Percentiles rank a stretch among this genome's conserved stretches.
These are phyloP conservation scores for Lophium mytilinum DNA, from an alignment of 495 filamentous ascomycete genomes.

Conservation along the genomic window DNA sequence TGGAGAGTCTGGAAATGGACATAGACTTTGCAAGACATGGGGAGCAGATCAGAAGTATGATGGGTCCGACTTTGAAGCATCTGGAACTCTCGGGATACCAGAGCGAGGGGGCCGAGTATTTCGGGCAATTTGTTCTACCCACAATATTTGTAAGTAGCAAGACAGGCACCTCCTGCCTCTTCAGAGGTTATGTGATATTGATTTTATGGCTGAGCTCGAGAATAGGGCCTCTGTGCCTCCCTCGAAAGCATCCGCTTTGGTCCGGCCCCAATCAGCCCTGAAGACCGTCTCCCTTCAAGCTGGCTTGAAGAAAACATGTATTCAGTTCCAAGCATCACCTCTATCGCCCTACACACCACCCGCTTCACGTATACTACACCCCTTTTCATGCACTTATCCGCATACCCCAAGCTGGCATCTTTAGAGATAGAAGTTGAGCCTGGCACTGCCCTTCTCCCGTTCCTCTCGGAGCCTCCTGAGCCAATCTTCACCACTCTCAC, in stretches of 20 bases:
- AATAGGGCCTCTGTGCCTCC: constrained; percentile 8
- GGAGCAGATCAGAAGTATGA: constrained; percentile 7
- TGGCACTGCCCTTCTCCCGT: constrained; percentile 7
- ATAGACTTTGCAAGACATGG: constrained; percentile 17
- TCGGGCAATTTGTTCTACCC: constrained; percentile 7
- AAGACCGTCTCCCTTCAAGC: constrained; percentile 11
- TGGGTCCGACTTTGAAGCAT: constrained; percentile 10
- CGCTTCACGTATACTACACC: constrained; percentile 9
- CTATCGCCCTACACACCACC: constrained; percentile 8
- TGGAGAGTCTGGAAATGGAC: constrained; percentile 16
- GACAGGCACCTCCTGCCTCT: too few species aligned
- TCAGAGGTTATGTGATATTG: not conserved
- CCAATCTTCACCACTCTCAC: constrained; percentile 12
- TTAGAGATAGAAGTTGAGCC: constrained; percentile 20
- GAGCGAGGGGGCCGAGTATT: constrained; percentile 6
- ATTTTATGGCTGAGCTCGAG: not conserved
- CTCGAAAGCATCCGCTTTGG: constrained; percentile 20
- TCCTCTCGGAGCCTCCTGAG: not conserved
- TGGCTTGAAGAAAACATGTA: constrained; percentile 4
- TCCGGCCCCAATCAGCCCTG: not conserved
- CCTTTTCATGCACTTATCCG: constrained; percentile 10
- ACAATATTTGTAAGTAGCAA: constrained; percentile 8
- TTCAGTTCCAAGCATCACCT: constrained; percentile 4
- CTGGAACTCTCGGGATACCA: constrained; percentile 13
- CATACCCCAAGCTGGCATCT: constrained; percentile 1